These are phyloP conservation scores for Colletotrichum sp. DNA, from an alignment of 2,329 filamentous ascomycete species.

Conservation along the genomic window DNA sequence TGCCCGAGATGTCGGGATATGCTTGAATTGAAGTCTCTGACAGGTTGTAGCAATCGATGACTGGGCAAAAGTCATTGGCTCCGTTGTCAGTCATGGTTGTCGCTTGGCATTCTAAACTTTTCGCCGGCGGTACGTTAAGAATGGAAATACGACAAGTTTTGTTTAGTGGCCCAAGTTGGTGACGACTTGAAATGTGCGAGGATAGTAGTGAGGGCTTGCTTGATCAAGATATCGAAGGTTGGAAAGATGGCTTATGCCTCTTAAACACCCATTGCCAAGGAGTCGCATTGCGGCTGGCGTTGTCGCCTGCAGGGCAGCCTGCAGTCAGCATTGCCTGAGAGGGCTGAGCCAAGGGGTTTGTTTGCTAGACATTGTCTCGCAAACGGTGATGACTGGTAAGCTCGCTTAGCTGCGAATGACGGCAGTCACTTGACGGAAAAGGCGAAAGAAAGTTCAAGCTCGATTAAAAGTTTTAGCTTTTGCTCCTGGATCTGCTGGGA, in stretches of 20 bases:
- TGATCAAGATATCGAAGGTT: rapidly evolving
- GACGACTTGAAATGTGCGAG: not conserved
- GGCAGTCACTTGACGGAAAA: not conserved
- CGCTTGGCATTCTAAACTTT: not conserved
- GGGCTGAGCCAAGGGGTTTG: not conserved
- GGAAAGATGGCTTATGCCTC: not conserved
- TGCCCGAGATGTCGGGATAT: not conserved
- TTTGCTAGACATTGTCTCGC: not conserved
- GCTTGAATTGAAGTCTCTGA: not conserved
- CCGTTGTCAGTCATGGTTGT: not conserved
- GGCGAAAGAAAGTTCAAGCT: not conserved
- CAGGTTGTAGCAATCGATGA: not conserved
- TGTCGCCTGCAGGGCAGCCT: not conserved
- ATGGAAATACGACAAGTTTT: not conserved
- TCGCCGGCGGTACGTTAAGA: not conserved
- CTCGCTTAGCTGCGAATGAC: not conserved
- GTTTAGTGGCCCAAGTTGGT: not conserved
- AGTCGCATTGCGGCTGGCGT: not conserved
- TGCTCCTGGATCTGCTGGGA: not conserved
- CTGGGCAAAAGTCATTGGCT: not conserved
- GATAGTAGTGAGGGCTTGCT: not conserved
- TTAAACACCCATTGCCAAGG: not conserved
- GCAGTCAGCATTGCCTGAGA: not conserved
- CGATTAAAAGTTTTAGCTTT: not conserved
- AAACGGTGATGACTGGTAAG: not conserved